phyloP scores from a whole-genome alignment of 1,284 basidiomycete species.

The Puccinia horiana region DNA sequence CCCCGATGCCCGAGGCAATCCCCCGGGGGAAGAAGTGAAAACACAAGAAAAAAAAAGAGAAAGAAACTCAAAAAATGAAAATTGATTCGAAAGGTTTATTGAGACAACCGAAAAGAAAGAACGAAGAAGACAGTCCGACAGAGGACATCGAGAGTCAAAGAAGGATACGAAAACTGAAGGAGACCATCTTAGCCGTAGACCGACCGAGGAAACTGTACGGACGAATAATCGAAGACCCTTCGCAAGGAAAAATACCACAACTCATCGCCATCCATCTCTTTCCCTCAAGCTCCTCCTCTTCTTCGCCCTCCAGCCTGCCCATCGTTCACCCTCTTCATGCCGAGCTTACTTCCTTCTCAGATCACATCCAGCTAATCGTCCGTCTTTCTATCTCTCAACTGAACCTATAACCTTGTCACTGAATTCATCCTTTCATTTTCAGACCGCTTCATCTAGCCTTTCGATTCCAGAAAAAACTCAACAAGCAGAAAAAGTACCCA shows the following conservation, averaged over 20 bases:
- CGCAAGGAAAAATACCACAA: constrained; percentile 17
- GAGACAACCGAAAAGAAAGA: background rate
- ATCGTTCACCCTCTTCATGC: background rate
- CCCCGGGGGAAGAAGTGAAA: too few species aligned
- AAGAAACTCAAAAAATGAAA: too few species aligned
- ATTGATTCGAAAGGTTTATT: too few species aligned
- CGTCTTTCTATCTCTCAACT: background rate
- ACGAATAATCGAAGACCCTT: constrained; percentile 18
- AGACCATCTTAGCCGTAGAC: constrained; percentile 13
- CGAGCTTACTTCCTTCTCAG: background rate
- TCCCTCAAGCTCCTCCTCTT: background rate
- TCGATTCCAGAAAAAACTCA: too few species aligned
- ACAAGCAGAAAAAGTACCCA: too few species aligned
- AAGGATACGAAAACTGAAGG: background rate
- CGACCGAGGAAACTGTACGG: constrained; percentile 15
- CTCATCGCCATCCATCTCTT: constrained; percentile 9
- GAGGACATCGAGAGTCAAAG: background rate
- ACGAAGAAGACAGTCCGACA: background rate
- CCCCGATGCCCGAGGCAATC: too few species aligned
- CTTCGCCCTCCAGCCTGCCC: background rate
- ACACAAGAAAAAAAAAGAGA: too few species aligned
- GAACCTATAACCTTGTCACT: background rate
- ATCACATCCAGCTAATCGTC: background rate
- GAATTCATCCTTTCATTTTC: too few species aligned
- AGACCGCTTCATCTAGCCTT: too few species aligned